Evolutionary conservation across 2,329 filamentous ascomycete species (phyloP).

Genomic region (Aureobasidium sp.): DNA sequence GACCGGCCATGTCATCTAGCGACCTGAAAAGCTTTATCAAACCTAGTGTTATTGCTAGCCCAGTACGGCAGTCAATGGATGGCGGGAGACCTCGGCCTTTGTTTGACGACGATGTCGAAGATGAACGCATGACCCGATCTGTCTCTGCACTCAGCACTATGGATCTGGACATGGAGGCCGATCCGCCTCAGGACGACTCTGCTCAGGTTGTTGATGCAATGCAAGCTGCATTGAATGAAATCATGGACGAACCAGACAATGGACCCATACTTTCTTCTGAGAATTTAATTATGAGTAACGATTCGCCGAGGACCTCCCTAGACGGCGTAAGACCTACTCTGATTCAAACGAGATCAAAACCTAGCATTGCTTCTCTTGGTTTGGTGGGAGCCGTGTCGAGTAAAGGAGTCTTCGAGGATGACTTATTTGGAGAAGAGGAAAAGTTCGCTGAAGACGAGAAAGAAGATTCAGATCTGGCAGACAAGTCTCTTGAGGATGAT

Average conservation of each 20-base stretch:
- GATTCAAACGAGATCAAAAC: slow-evolving; percentile 51
- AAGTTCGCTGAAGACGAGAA: slow-evolving; percentile 79
- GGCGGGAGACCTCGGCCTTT: slow-evolving; percentile 49
- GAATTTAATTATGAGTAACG: slow-evolving; percentile 38
- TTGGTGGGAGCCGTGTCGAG: slow-evolving; percentile 80
- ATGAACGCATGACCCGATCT: slow-evolving; percentile 67
- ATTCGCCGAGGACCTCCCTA: slow-evolving; percentile 20
- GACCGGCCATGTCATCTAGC: slow-evolving; percentile 52
- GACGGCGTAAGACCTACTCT: slow-evolving; percentile 43
- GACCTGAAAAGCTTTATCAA: slow-evolving; percentile 39
- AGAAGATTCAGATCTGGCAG: slow-evolving; percentile 52
- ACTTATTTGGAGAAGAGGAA: slow-evolving; percentile 85
- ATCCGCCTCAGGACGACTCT: slow-evolving; percentile 46
- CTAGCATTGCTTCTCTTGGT: slow-evolving; percentile 83
- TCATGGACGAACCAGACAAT: slow-evolving; percentile 64
- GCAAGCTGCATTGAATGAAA: slow-evolving; percentile 84
- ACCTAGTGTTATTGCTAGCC: slow-evolving; percentile 30
- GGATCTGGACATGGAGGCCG: slow-evolving; percentile 55
- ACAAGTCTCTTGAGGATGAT: slow-evolving; percentile 62
- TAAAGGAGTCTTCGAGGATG: slow-evolving; percentile 86
- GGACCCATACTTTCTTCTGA: slow-evolving; percentile 57
- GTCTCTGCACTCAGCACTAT: slow-evolving; percentile 74
- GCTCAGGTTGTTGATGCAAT: slow-evolving; percentile 76
- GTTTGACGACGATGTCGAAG: slow-evolving; percentile 74
- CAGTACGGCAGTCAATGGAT: slow-evolving; percentile 61